These are phyloP conservation scores for Saccharata proteae DNA, from an alignment of 2,329 filamentous ascomycete species.

Conservation along the genomic window DNA sequence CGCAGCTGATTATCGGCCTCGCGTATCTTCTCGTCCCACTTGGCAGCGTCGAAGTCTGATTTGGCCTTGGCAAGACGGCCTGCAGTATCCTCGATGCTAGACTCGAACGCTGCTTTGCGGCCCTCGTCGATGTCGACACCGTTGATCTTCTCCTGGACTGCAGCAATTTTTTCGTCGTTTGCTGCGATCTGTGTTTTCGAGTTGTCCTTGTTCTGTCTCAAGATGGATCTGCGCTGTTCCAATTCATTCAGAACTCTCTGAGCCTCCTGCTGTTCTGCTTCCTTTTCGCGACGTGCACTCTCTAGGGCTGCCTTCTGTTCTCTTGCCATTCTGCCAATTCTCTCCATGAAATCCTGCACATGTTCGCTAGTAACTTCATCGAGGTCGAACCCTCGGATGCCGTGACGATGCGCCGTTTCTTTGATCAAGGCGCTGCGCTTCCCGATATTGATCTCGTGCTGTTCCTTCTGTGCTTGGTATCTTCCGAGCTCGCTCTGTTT, in stretches of 20 bases:
- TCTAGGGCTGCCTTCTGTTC: slow-evolving; percentile 76
- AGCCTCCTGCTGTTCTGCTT: slow-evolving; percentile 62
- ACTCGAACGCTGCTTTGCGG: slow-evolving; percentile 62
- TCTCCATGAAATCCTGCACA: slow-evolving; percentile 64
- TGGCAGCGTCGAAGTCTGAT: slow-evolving; percentile 48
- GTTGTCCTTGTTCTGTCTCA: slow-evolving; percentile 61
- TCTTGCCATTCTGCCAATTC: slow-evolving; percentile 58
- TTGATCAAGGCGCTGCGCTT: slow-evolving; percentile 63
- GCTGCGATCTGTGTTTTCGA: slow-evolving; percentile 59
- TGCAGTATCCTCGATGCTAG: slow-evolving; percentile 58
- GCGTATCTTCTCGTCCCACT: slow-evolving; percentile 60
- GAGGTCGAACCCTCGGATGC: slow-evolving; percentile 73
- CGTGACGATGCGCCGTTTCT: slow-evolving; percentile 62
- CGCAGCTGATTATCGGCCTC: slow-evolving; percentile 53
- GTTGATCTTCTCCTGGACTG: slow-evolving; percentile 56
- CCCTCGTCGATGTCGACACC: slow-evolving; percentile 79
- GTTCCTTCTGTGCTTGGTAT: slow-evolving; percentile 74
- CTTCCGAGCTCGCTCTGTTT: slow-evolving; percentile 57
- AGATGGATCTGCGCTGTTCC: slow-evolving; percentile 58
- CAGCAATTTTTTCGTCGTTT: slow-evolving; percentile 58
- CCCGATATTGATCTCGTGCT: slow-evolving; percentile 68
- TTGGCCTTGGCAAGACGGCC: slow-evolving; percentile 49
- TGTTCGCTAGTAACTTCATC: slow-evolving; percentile 57
- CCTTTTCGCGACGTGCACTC: slow-evolving; percentile 58
- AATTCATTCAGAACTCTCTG: slow-evolving; percentile 60